A percentile compares a stretch with the other conserved stretches of the same genome.
Conservation (phyloP, 2,329 filamentous ascomycete species). For the Tolypocladium pustulatum region DNA sequence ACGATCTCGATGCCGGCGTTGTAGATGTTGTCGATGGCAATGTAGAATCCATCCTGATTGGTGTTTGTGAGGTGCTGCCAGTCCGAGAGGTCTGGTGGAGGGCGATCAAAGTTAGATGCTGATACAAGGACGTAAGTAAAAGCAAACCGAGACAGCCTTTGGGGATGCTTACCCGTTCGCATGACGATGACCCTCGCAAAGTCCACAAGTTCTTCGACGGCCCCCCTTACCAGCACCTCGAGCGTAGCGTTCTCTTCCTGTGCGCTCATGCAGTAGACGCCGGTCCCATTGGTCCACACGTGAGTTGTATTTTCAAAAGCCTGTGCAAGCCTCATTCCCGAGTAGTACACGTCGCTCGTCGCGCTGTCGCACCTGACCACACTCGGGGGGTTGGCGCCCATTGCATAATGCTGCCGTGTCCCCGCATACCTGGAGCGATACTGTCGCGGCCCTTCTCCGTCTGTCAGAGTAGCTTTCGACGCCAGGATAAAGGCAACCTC, state of each 20-base stretch:
- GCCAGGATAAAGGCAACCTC: constrained; percentile 42
- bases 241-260: constrained; percentile 65
- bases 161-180: constrained; percentile 38
- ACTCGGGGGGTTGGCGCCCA: constrained; percentile 36
- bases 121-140: neutral
- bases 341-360: constrained; percentile 64
- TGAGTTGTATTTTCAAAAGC: constrained; percentile 55
- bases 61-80: constrained; percentile 49
- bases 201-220: constrained; percentile 47
- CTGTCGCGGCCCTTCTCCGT: constrained; percentile 33
- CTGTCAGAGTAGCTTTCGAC: constrained; percentile 37
- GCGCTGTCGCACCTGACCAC: constrained; percentile 57
- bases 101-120: constrained; percentile 62
- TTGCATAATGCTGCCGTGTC: constrained; percentile 25
- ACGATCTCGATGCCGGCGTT: constrained; percentile 55
- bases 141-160: neutral
- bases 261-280: constrained; percentile 58
- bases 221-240: constrained; percentile 52
- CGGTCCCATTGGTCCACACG: constrained; percentile 57
- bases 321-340: constrained; percentile 47
- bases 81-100: constrained; percentile 44
- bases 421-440: constrained; percentile 45
- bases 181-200: constrained; percentile 58
- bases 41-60: constrained; percentile 52
- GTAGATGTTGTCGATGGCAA: constrained; percentile 57